Evolutionary conservation across 73 alveolate genomes (phyloP).

Genomic region (Paramecium octaurelia): DNA sequence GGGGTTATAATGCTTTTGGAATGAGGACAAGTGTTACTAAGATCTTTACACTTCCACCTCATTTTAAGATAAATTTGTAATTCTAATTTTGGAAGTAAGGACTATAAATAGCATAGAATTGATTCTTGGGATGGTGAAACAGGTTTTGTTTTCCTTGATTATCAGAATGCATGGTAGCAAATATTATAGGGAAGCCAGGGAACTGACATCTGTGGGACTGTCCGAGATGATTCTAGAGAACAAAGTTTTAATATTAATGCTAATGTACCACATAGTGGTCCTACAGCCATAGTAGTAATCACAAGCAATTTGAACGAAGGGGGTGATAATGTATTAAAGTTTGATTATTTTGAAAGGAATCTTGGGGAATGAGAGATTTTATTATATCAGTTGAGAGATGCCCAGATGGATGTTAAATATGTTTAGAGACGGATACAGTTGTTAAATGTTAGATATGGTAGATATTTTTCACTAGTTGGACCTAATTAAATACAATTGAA

Average conservation of each 20-base stretch:
- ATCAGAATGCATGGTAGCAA: background rate
- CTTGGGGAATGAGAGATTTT: slow-evolving; percentile 45
- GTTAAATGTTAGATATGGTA: background rate
- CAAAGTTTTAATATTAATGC: background rate
- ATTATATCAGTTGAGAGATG: background rate
- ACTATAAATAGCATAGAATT: background rate
- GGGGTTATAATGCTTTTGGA: background rate
- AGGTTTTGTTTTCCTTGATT: background rate
- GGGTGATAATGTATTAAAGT: background rate
- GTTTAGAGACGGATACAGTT: background rate
- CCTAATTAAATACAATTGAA: background rate
- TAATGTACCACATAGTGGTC: background rate
- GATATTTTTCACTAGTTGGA: background rate
- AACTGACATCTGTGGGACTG: background rate
- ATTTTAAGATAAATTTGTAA: background rate
- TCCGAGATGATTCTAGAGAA: background rate
- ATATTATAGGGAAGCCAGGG: background rate
- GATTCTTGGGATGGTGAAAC: background rate
- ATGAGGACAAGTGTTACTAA: background rate
- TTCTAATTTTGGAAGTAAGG: background rate
- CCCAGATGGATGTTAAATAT: background rate
- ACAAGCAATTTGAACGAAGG: background rate
- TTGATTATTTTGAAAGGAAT: background rate
- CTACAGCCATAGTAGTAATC: background rate
- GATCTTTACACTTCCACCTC: background rate